Evolutionary conservation across 1,284 basidiomycete genomes (phyloP), one percentile per base, ranked within the genome.

Genomic region (Caloboletus firmus): DNA sequence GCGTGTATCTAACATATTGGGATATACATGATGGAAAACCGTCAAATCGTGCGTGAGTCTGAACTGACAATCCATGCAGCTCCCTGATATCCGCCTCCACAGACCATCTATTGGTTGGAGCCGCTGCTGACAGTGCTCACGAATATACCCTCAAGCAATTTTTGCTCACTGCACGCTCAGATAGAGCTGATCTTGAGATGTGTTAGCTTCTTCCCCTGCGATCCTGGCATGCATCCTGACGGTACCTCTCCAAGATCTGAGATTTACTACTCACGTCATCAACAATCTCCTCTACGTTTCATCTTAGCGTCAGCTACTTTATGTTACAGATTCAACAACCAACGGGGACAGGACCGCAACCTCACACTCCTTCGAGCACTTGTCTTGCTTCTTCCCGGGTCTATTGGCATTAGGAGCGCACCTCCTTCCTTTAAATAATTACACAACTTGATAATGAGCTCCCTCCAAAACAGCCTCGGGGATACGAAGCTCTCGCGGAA

Each of bases 331-430:
- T 62, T 74, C 76, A 15, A 60, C 54, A 15, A 67, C 67, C 7
- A 66, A 67, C 47, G 58, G 64, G 17, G 58, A 65, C 47, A 59
- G 59, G 35, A 67, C 61, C 28, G 60, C 61, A 17, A 77, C 80
- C 12, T 75, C 77, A 15, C 82, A 86, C 61, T 69, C 65, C 18
- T 83, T 90, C 52, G 89, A 91, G 60, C 89, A 91, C 62, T 75
- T 91, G 48, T 84, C 88, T 11, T 91, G 89, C 70, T 91, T 91
- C 75, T 76, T 90, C 45, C 86, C 87, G 0, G 89, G 87, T 17
- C 70, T 91, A n/a, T 76, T 91, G 52, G 87, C 88, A 2, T 78
- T 91, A n/a, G 89, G 89, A 49, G 85, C 74, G 1, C 78, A 83
- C 50, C 79, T 79, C 1, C 76, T 90, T 49, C 80, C 81, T 26